Evolutionary conservation across 148 eudicot species (phyloP).

Genomic region (Rhododendron griersonianum): DNA sequence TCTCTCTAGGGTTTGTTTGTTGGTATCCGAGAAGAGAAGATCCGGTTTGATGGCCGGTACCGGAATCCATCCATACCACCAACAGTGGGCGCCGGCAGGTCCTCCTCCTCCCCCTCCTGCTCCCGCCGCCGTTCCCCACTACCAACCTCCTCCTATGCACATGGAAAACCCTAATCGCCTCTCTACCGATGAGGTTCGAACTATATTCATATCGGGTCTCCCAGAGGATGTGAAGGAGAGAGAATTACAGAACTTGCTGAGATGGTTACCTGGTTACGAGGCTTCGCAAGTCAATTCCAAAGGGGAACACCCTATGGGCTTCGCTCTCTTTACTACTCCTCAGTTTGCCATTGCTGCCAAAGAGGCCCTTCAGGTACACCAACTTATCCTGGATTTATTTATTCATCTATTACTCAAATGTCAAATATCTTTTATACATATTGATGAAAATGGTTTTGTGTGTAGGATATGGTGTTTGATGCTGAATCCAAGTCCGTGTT

Average conservation of each 20-base stretch:
- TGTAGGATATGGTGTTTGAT: slow-evolving; percentile 82
- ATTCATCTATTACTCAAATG: not conserved
- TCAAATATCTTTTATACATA: not conserved
- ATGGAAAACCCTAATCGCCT: slow-evolving; percentile 28
- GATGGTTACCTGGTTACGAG: slow-evolving; percentile 97
- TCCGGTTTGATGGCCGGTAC: slow-evolving; percentile 42
- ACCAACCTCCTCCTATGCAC: slow-evolving; percentile 27
- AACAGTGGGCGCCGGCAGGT: slow-evolving; percentile 20
- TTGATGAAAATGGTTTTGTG: not conserved
- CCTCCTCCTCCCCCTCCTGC: slow-evolving; percentile 36
- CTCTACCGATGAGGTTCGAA: slow-evolving; percentile 53
- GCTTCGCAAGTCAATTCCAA: slow-evolving; percentile 96
- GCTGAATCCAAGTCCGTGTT: slow-evolving; percentile 67
- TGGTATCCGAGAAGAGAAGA: not conserved
- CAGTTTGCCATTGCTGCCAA: slow-evolving; percentile 82
- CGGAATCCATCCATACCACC: slow-evolving; percentile 60
- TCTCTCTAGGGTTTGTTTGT: slow-evolving; percentile 1
- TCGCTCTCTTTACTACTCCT: slow-evolving; percentile 68
- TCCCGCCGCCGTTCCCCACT: slow-evolving; percentile 27
- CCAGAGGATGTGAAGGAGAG: slow-evolving; percentile 96
- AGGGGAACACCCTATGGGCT: slow-evolving; percentile 89
- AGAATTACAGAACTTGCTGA: slow-evolving; percentile 69
- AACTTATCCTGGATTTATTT: not conserved
- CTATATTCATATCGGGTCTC: slow-evolving; percentile 82
- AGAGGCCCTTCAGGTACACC: slow-evolving; percentile 77